Base-by-base conservation (phyloP, 2,329 filamentous ascomycete genomes). In the Penicillium sp. region DNA sequence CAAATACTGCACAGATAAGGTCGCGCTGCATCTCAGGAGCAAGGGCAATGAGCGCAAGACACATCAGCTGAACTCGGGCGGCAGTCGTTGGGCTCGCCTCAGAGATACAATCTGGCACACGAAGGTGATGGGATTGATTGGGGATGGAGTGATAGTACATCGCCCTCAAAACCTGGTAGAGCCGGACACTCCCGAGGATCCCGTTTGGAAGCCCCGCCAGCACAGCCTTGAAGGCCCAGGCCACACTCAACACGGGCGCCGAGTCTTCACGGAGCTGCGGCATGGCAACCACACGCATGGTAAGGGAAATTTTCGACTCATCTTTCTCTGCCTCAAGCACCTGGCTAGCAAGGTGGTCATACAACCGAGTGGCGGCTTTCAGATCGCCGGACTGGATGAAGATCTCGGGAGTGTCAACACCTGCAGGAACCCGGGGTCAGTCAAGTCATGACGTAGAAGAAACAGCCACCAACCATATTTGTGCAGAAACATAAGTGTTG, bases 1-100 rank as follows among this genome's bases (percentile, higher is more conserved):
- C 76, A 55, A 78, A 75, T 1, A 77, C 69, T 1, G 71, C 71
- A 54, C 75, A 78, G 55, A 77, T 73, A 23, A 78, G 66, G 27
- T 75, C 73, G 41, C 75, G 64, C 54, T 77, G 73, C 68, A 75
- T 72, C 36, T 75, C 68, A 43, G 63, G 70, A 12, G 73, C 72
- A 53, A 75, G 58, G 7, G 73, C 73, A 35, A 75, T 59, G 8
- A 77, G 66, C 25, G 75, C 76, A 25, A 77, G 67, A 1, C 73
- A 64, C 15, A 76, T 72, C n/a, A 73, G 68, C 45, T 70, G 68
- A 19, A 69, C 64, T 53, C 68, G 70, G 6, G 61, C 62, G 10
- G 67, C 65, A 12, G 60, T 58, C 9, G 61, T 41, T 15, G 65
- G 49, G 6, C 62, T 61, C n/a, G 68, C 27, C 12, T 64, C 64